Evolutionary conservation across 1,284 basidiomycete species (phyloP), one percentile per base, ranked within the genome.

Genomic region (Boletus mariae): DNA sequence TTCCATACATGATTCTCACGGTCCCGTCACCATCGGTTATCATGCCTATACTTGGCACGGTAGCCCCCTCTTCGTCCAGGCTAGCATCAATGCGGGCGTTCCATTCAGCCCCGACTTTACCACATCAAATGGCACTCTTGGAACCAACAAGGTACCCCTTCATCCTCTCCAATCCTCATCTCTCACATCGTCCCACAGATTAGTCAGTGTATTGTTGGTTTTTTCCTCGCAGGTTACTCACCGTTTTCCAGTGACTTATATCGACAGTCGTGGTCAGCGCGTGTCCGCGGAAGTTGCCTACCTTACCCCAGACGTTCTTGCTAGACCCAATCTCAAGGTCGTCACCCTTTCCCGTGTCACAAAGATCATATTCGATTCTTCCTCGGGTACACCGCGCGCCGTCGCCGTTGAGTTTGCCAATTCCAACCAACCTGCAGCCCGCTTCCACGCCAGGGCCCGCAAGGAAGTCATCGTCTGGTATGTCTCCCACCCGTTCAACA

Each of bases 401-500:
- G 67, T 77, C 13, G 84, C 82, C 2, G 84, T 86, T 45, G 84
- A 87, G 56, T 85, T 84, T 63, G 71, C 76, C 13, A 55, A 45
- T 17, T 51, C 60, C n/a, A 52, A 53, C 6, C 32, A 55, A 10
- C 57, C 10, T 34, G 55, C 57, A 0, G 54, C 64, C 25, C 62
- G 61, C 20, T 81, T 75, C 61, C 69, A 70, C 23, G 80, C 72
- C 0, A 70, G 59, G 43, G 82, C 82, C 0, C 71, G 62, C 67
- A 83, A 78, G 56, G 84, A 89, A 57, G 75, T 87, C 47, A 71
- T 88, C 13, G 51, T 88, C n/a, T 78, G 78, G 82, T 85, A 61
- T 74, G 55, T 54, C 35, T 9, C 41, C 47, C 28, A 0, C 23
- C 10, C 13, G 2, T 15, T 10, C 25, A 31, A 0, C 12, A 1